Evolutionary conservation across 2,329 filamentous ascomycete genomes (phyloP).

Genomic region (Trichoderma sp.): DNA sequence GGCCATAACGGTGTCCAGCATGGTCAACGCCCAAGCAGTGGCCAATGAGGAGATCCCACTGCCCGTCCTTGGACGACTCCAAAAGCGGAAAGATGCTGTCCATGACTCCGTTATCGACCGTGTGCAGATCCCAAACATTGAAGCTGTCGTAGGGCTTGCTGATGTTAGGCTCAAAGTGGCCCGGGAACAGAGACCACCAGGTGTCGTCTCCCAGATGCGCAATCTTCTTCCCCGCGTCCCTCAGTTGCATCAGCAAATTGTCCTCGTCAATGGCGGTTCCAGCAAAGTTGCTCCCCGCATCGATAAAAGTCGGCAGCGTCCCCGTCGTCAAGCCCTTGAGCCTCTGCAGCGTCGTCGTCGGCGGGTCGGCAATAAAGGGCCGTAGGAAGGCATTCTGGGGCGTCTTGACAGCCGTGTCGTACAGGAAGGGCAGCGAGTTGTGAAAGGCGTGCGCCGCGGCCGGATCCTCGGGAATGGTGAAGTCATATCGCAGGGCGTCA

Average conservation of each 20-base stretch:
- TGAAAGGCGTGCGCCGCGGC: conserved; percentile 62
- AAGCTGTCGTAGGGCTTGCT: conserved; percentile 93
- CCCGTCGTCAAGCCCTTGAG: conserved; percentile 94
- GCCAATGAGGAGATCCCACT: conserved; percentile 94
- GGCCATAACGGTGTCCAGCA: conserved; percentile 93
- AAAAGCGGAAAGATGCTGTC: conserved; percentile 88
- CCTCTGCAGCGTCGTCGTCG: conserved; percentile 88
- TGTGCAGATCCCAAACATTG: conserved; percentile 97
- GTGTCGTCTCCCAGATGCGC: conserved; percentile 98
- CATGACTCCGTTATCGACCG: conserved; percentile 91
- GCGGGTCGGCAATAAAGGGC: conserved; percentile 96
- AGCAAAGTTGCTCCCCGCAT: conserved; percentile 92
- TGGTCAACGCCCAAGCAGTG: conserved; percentile 96
- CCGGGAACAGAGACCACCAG: conserved; percentile 90
- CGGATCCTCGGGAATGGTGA: conserved; percentile 73
- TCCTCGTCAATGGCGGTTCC: conserved; percentile 96
- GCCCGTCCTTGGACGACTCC: conserved; percentile 59
- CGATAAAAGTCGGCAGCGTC: conserved; percentile 90
- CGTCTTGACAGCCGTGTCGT: conserved; percentile 73
- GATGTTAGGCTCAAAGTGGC: conserved; percentile 85
- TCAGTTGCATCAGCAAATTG: conserved; percentile 67
- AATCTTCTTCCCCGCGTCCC: conserved; percentile 68
- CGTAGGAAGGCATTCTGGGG: conserved; percentile 85
- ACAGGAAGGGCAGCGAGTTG: conserved; percentile 82
- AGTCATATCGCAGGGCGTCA: conserved; percentile 95